These are phyloP conservation scores for Petunia hybrid DNA, from an alignment of 305 asterid genomes.

Conservation along the genomic window DNA sequence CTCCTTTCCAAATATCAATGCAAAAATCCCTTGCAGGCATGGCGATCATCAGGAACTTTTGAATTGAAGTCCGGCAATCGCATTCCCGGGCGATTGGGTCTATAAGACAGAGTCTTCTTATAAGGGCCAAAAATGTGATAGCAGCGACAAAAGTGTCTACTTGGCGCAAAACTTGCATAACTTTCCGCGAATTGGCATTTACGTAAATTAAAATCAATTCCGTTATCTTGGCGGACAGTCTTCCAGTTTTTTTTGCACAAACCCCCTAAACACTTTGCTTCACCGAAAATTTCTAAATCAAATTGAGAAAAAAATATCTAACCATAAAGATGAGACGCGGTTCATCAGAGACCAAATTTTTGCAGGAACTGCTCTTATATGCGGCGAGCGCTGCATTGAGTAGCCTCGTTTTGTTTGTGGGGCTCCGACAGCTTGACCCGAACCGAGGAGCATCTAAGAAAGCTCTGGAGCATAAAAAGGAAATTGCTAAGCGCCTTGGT, in stretches of 20 bases:
- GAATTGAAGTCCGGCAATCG: no score
- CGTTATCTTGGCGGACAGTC: not conserved
- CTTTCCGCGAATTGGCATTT: not conserved
- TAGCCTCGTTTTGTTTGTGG: slow-evolving; percentile 73
- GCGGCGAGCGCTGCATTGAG: slow-evolving; percentile 96
- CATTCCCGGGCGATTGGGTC: no score
- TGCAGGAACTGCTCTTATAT: slow-evolving; percentile 70
- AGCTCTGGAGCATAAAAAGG: slow-evolving; percentile 80
- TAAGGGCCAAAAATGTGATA: no score
- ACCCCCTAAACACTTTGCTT: not conserved
- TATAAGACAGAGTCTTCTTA: no score
- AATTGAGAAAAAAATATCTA: not conserved
- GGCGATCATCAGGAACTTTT: no score
- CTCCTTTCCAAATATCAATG: no score
- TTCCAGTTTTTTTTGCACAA: not conserved
- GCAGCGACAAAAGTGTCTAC: no score
- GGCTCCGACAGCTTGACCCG: slow-evolving; percentile 80
- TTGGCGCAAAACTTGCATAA: no score
- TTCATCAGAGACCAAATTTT: slow-evolving; percentile 59
- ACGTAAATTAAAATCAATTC: not conserved
- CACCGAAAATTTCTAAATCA: not conserved
- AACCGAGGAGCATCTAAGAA: slow-evolving; percentile 81
- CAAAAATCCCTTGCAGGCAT: no score
- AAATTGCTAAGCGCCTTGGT: slow-evolving; percentile 86
- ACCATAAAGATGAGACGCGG: slow-evolving; percentile 44